Evolutionary conservation across 2,329 filamentous ascomycete species (phyloP).

Genomic region (Aspergillus calidoustus): DNA sequence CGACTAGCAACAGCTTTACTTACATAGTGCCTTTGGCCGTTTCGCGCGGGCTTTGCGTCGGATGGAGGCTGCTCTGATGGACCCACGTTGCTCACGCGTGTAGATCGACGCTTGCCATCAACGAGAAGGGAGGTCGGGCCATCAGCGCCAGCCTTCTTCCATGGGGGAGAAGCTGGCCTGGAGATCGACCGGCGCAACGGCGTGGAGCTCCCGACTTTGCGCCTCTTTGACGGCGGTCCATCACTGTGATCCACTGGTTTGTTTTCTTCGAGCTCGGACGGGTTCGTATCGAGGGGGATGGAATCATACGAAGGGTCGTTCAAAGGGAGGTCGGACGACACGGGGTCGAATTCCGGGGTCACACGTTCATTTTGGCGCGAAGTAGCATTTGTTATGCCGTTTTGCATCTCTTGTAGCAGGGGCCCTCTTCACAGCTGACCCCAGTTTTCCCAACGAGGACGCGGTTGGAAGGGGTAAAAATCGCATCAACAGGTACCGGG

Average conservation of each 20-base stretch:
- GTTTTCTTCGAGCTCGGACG: conserved; percentile 36
- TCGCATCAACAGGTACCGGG: conserved; percentile 47
- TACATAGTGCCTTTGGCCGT: conserved; percentile 40
- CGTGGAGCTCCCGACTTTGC: conserved; percentile 45
- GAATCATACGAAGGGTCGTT: conserved; percentile 30
- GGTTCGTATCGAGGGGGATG: conserved; percentile 29
- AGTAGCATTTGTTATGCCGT: conserved; percentile 48
- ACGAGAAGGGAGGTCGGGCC: conserved; percentile 83
- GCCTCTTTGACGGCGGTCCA: conserved; percentile 51
- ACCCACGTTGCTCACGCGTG: conserved; percentile 54
- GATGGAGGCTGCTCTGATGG: conserved; percentile 55
- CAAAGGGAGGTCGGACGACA: conserved; percentile 25
- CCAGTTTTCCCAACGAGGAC: conserved; percentile 52
- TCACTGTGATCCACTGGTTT: conserved; percentile 35
- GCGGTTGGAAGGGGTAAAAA: conserved; percentile 38
- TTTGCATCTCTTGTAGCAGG: conserved; percentile 54
- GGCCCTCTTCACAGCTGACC: conserved; percentile 47
- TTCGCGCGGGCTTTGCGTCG: conserved; percentile 53
- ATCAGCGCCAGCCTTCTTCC: conserved; percentile 84
- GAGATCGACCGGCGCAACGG: conserved; percentile 44
- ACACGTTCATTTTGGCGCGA: conserved; percentile 45
- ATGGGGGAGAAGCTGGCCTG: conserved; percentile 75
- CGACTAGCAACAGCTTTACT: conserved; percentile 34
- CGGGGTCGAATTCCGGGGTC: conserved; percentile 36
- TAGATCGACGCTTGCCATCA: conserved; percentile 65